Base-by-base conservation (phyloP, 345 rosid genomes). In the Rhodamnia rubescens region DNA sequence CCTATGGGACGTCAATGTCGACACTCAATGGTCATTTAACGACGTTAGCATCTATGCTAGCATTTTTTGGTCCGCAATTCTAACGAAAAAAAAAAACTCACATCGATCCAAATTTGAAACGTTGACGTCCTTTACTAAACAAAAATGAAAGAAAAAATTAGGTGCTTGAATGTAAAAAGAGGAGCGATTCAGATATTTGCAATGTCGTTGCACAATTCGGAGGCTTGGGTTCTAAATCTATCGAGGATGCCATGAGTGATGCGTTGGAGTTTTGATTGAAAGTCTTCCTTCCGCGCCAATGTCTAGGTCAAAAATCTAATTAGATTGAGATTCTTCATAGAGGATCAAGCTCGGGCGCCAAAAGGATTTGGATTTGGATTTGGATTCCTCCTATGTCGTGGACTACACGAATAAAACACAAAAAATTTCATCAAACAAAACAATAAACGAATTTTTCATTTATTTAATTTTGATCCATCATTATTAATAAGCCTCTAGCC, bases 401-500 rank as follows among this genome's bases (percentile, higher is more conserved):
- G 47, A 69, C 78, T 5, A 36, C 8, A 64, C 22, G 42, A n/a
- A n/a, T n/a, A n/a, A n/a, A n/a, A n/a, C n/a, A n/a, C n/a, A n/a
- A n/a, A n/a, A n/a, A n/a, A n/a, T n/a, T n/a, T n/a, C n/a, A n/a
- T n/a, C n/a, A n/a, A n/a, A n/a, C n/a, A n/a, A n/a, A n/a, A n/a
- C n/a, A n/a, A n/a, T n/a, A n/a, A 69, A 69, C 24, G 80, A 69
- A 69, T 69, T 69, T 8, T 32, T 16, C 32, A 15, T 36, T 69
- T 36, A 69, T 16, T 36, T 69, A 1, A 6, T 69, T 69, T 18
- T 6, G 5, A 40, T 36, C 47, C 4, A 29, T 26, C 58, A 24
- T 82, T 81, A 29, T 82, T 40, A 84, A 55, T 8, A 27, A n/a
- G 86, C 82, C 85, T 91, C 93, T 75, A 93, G 90, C 53, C 96